Conservation (phyloP, 805 yeast species). For the Brettanomyces sp. region DNA sequence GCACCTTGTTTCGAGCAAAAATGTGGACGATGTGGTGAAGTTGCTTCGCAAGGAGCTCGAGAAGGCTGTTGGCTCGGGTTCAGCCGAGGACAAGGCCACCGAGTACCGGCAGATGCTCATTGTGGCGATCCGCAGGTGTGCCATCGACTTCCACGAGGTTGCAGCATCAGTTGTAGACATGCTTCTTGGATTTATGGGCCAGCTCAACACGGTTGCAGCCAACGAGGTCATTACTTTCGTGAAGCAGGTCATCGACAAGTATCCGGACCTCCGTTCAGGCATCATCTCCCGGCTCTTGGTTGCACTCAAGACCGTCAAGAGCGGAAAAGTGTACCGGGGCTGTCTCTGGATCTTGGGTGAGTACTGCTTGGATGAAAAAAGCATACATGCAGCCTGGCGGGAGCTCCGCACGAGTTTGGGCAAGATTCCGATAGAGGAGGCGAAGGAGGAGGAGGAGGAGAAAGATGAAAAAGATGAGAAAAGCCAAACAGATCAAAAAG, state of each 20-base stretch:
- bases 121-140: conserved; percentile 80
- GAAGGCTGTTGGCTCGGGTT: conserved; percentile 42
- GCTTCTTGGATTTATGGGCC: conserved; percentile 77
- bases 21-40: conserved; percentile 89
- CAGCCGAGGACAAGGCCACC: conserved; percentile 68
- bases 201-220: conserved; percentile 77
- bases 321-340: conserved; percentile 88
- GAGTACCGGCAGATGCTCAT: conserved; percentile 87
- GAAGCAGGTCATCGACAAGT: conserved; percentile 88
- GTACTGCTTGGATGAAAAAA: conserved; percentile 61
- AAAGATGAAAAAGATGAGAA: conserved; percentile 3
- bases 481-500: conserved; percentile 12
- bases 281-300: conserved; percentile 55
- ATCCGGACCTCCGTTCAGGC: conserved; percentile 64
- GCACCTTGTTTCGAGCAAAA: conserved; percentile 71
- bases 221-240: conserved; percentile 84
- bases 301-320: conserved; percentile 58
- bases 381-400: conserved; percentile 80
- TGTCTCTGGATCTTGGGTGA: conserved; percentile 96
- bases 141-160: conserved; percentile 80
- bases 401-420: conserved; percentile 77
- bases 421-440: conserved; percentile 78
- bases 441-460: conserved; percentile 12
- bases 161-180: conserved; percentile 87
- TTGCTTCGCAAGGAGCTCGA: conserved; percentile 86